Conservation (phyloP, 257 asterid genomes). For the Salvia hispanica region DNA sequence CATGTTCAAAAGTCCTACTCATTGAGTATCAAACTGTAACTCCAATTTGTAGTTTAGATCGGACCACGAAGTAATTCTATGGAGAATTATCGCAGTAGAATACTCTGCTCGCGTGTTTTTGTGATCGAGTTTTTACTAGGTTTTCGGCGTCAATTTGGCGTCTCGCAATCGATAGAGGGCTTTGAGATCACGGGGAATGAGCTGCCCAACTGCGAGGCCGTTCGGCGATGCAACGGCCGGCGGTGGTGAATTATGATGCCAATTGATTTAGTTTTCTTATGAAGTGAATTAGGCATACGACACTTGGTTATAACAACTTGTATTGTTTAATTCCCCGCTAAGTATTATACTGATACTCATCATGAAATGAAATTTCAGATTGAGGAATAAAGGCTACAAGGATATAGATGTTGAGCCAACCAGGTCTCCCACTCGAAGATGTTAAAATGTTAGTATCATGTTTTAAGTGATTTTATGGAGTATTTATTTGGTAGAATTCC, state of each 20-base stretch:
- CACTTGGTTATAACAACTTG: background rate
- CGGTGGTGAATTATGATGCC: background rate
- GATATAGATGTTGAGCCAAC: background rate
- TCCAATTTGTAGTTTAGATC: too few species aligned
- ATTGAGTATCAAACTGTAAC: too few species aligned
- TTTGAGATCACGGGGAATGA: background rate
- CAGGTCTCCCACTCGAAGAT: background rate
- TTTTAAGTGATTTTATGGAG: background rate
- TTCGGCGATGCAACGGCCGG: too few species aligned
- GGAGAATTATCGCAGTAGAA: too few species aligned
- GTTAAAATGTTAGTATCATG: constrained; percentile 6
- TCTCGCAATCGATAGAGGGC: background rate
- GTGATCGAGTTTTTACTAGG: too few species aligned
- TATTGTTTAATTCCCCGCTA: background rate
- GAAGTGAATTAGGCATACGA: background rate
- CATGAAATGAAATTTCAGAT: background rate
- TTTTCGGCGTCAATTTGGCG: too few species aligned
- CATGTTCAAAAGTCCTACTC: too few species aligned
- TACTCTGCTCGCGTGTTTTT: too few species aligned
- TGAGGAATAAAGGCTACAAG: background rate
- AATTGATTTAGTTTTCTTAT: background rate
- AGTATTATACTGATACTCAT: background rate
- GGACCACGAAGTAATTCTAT: too few species aligned
- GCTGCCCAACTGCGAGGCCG: background rate
- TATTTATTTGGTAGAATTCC: background rate